These are phyloP conservation scores for Blastobotrys peoriensis DNA, from an alignment of 805 yeast species.

Conservation along the genomic window DNA sequence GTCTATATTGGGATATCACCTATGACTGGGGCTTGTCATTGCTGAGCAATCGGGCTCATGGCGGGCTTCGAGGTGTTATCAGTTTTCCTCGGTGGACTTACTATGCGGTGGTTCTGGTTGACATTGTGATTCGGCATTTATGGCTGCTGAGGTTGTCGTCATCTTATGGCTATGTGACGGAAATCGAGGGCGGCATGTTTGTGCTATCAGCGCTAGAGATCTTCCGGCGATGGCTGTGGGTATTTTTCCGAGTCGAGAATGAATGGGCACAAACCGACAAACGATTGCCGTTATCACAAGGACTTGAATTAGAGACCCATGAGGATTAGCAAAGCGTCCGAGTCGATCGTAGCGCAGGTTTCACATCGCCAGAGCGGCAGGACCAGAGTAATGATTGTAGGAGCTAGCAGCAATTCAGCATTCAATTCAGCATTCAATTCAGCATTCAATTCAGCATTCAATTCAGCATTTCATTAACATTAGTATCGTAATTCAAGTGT, in stretches of 20 bases:
- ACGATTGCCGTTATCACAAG: no score
- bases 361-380: no score
- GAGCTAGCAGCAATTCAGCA: no score
- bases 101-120: slow-evolving; percentile 50
- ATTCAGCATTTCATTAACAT: slow-evolving; percentile 90
- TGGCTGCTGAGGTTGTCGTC: slow-evolving; percentile 62
- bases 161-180: slow-evolving; percentile 24
- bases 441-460: no score
- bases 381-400: no score
- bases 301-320: no score
- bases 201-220: slow-evolving; percentile 69
- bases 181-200: slow-evolving; percentile 53
- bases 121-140: slow-evolving; percentile 62
- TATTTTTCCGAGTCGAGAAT: slow-evolving; percentile 73
- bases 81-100: slow-evolving; percentile 38
- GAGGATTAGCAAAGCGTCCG: no score
- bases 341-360: no score
- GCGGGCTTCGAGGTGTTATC: slow-evolving; percentile 25
- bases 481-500: no score
- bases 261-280: slow-evolving; percentile 55
- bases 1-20: slow-evolving; percentile 83
- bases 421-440: no score
- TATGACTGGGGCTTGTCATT: slow-evolving; percentile 81
- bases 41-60: slow-evolving; percentile 7
- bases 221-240: slow-evolving; percentile 84